These are phyloP conservation scores for Yamadazyma songkhlaensis DNA, from an alignment of 1,139 yeast genomes.

Conservation along the genomic window DNA sequence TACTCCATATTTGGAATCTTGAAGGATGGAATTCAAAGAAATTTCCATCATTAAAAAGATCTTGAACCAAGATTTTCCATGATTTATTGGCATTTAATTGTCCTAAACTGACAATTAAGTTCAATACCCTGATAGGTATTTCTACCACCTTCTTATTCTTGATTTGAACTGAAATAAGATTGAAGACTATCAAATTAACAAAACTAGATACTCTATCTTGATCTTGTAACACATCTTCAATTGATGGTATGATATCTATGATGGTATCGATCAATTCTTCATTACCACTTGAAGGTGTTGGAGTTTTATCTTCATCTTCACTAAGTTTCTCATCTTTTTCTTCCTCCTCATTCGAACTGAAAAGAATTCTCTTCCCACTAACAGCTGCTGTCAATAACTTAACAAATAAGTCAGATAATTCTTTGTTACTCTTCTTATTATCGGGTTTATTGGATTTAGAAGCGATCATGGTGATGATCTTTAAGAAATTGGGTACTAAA, in stretches of 20 bases:
- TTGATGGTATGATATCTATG: conserved; percentile 32
- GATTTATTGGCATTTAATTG: conserved; percentile 34
- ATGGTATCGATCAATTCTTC: conserved; percentile 41
- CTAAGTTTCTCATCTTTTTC: conserved; percentile 1
- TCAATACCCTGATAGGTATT: conserved; percentile 31
- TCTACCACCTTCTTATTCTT: conserved; percentile 36
- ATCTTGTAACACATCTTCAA: conserved; percentile 48
- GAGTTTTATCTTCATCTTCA: conserved; percentile 9
- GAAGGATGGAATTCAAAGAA: conserved; percentile 35
- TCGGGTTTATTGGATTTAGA: conserved; percentile 61
- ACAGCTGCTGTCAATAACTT: conserved; percentile 45
- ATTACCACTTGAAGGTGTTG: conserved; percentile 14
- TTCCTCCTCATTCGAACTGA: conserved; percentile 8
- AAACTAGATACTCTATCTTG: conserved; percentile 47
- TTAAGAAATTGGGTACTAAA: conserved; percentile 51
- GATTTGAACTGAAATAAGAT: conserved; percentile 42
- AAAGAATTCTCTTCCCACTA: conserved; percentile 16
- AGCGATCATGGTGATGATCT: conserved; percentile 49
- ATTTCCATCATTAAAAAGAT: conserved; percentile 48
- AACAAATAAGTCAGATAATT: conserved; percentile 60
- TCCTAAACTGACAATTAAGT: conserved; percentile 39
- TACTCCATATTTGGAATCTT: conserved; percentile 45
- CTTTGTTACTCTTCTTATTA: conserved; percentile 54
- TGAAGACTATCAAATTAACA: conserved; percentile 43
- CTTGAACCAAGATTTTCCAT: conserved; percentile 54